A percentile compares a stretch with the other conserved stretches of the same genome.
phyloP scores from a whole-genome alignment of 495 filamentous ascomycete genomes.

The Xylaria nigripes region DNA sequence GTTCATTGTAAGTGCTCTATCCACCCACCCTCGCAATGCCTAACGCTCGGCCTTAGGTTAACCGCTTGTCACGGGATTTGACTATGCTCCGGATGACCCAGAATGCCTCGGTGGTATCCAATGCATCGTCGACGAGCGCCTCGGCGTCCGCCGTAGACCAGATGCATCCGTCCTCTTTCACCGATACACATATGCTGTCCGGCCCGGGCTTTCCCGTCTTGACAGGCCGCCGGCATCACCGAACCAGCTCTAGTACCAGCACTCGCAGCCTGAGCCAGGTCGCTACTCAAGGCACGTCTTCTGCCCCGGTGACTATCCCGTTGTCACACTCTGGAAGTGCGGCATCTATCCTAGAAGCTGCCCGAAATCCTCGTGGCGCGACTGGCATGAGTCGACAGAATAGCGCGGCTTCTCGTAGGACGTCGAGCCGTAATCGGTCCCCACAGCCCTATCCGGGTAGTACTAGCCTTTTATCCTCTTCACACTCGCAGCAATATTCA shows the following conservation, averaged over 20 bases:
- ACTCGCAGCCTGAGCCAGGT: constrained; percentile 47
- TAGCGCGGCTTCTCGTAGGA: constrained; percentile 36
- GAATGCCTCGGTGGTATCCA: constrained; percentile 74
- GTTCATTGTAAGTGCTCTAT: constrained; percentile 59
- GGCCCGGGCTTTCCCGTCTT: constrained; percentile 35
- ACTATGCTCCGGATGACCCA: constrained; percentile 67
- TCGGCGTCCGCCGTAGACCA: constrained; percentile 29
- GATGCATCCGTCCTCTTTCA: constrained; percentile 27
- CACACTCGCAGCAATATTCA: constrained; percentile 16
- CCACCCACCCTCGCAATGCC: constrained; percentile 1
- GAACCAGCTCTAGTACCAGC: constrained; percentile 44
- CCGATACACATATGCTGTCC: constrained; percentile 25
- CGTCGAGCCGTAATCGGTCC: constrained; percentile 32
- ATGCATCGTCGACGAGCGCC: constrained; percentile 60
- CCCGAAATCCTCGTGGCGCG: constrained; percentile 24
- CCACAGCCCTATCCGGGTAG: constrained; percentile 25
- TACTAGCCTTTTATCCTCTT: constrained; percentile 17
- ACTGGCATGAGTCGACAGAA: constrained; percentile 36
- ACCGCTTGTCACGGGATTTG: constrained; percentile 83
- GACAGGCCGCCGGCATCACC: constrained; percentile 33
- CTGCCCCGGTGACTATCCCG: constrained; percentile 19
- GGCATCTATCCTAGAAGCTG: constrained; percentile 24
- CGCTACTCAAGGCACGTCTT: constrained; percentile 23
- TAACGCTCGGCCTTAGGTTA: constrained; percentile 50
- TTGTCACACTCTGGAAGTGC: constrained; percentile 22